These are phyloP conservation scores for Maudiozyma saulgeensis DNA, from an alignment of 805 yeast species.

Conservation along the genomic window DNA sequence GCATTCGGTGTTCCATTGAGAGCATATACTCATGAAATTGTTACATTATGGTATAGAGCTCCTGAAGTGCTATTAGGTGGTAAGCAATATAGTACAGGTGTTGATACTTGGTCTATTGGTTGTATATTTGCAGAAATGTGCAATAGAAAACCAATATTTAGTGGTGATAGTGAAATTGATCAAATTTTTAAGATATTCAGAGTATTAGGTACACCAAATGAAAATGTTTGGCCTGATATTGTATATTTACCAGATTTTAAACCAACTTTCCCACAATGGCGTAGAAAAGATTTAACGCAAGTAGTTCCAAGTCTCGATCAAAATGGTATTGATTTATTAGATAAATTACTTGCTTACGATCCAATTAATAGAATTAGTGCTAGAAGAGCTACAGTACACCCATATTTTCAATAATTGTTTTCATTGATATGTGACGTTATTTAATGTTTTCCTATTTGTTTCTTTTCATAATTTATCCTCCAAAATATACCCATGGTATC, in stretches of 20 bases:
- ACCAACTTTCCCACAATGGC: slow-evolving; percentile 72
- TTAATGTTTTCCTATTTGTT: background rate
- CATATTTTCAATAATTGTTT: slow-evolving; percentile 36
- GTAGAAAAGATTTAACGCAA: slow-evolving; percentile 79
- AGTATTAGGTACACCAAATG: slow-evolving; percentile 94
- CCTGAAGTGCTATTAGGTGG: slow-evolving; percentile 95
- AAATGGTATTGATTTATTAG: slow-evolving; percentile 76
- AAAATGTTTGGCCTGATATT: slow-evolving; percentile 95
- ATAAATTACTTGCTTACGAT: slow-evolving; percentile 74
- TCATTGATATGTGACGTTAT: background rate
- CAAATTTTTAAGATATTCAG: slow-evolving; percentile 87
- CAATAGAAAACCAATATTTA: slow-evolving; percentile 93
- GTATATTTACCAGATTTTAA: slow-evolving; percentile 81
- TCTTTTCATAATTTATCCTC: no score
- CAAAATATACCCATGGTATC: no score
- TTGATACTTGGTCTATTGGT: slow-evolving; percentile 98
- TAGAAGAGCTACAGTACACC: slow-evolving; percentile 81
- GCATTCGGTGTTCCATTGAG: slow-evolving; percentile 98
- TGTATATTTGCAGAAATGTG: slow-evolving; percentile 98
- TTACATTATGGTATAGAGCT: slow-evolving; percentile 95
- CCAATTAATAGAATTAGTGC: slow-evolving; percentile 93
- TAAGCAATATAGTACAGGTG: slow-evolving; percentile 90
- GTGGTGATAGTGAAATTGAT: slow-evolving; percentile 94
- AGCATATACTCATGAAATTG: slow-evolving; percentile 95
- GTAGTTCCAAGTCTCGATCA: slow-evolving; percentile 72